These are phyloP conservation scores for Apostasia ramifera DNA, from an alignment of 106 monocot genomes.

Conservation along the genomic window DNA sequence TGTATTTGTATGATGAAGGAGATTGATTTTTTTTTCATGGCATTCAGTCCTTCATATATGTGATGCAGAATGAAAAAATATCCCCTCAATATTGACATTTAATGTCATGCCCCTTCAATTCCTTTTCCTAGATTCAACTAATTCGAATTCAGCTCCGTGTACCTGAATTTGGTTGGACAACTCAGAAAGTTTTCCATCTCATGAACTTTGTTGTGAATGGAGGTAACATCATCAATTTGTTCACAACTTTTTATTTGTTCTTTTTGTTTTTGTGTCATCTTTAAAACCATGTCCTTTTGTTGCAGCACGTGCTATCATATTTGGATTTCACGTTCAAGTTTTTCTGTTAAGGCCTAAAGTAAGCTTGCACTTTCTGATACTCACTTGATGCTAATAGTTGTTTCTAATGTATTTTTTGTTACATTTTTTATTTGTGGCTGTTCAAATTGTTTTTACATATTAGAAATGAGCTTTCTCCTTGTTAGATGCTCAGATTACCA, in stretches of 20 bases:
- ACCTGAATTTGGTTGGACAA: constrained; percentile 93
- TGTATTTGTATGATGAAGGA: neutral
- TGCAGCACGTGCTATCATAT: constrained; percentile 80
- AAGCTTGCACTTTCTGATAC: constrained; percentile 11
- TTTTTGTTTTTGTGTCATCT: constrained; percentile 5
- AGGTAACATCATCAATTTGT: constrained; percentile 28
- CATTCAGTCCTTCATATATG: neutral
- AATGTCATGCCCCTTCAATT: neutral
- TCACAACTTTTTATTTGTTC: neutral
- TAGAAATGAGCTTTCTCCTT: neutral
- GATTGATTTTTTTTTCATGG: neutral
- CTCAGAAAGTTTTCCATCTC: constrained; percentile 91
- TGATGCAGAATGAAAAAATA: too few relatives aligned
- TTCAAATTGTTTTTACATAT: neutral
- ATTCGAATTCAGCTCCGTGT: constrained; percentile 74
- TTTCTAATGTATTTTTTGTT: neutral
- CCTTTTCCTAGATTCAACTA: constrained; percentile 52
- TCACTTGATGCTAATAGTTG: neutral
- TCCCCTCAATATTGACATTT: neutral
- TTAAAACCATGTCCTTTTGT: neutral
- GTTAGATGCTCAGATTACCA: neutral
- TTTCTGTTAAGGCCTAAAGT: constrained; percentile 87
- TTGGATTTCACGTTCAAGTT: constrained; percentile 71
- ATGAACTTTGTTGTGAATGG: constrained; percentile 96
- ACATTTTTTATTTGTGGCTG: neutral